These are phyloP conservation scores for Earliella scabrosa DNA, from an alignment of 1,284 basidiomycete species.

Conservation along the genomic window DNA sequence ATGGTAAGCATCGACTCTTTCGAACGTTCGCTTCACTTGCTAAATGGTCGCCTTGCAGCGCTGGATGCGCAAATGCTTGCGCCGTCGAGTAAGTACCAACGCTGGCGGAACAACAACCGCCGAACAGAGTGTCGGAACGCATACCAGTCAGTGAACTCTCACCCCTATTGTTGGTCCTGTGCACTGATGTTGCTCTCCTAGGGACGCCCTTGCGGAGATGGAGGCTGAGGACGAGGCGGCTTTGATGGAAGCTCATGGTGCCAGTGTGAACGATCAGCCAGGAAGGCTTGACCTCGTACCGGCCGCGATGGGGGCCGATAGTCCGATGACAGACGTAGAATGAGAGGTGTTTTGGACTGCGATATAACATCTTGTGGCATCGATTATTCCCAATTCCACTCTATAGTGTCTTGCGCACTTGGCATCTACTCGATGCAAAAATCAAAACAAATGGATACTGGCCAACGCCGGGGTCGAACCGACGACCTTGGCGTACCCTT, in stretches of 20 bases:
- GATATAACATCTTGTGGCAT: background rate
- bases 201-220: slow-evolving; percentile 25
- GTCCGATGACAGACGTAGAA: slow-evolving; percentile 24
- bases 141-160: slow-evolving; percentile 29
- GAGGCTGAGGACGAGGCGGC: slow-evolving; percentile 10
- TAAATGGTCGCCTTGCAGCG: slow-evolving; percentile 15
- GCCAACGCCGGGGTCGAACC: slow-evolving; percentile 19
- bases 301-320: slow-evolving; percentile 20
- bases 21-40: background rate
- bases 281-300: background rate
- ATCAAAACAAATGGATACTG: too few species aligned
- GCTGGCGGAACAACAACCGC: slow-evolving; percentile 32
- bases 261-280: too few species aligned
- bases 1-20: slow-evolving; percentile 34
- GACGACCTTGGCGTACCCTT: slow-evolving; percentile 14
- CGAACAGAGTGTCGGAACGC: slow-evolving; percentile 36
- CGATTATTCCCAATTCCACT: too few species aligned
- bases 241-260: background rate
- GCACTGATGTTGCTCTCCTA: background rate
- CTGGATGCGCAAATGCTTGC: slow-evolving; percentile 35
- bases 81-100: slow-evolving; percentile 33
- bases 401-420: too few species aligned
- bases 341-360: background rate
- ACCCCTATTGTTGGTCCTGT: too few species aligned
- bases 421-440: too few species aligned